Evolutionary conservation across 148 eudicot species (phyloP).

Genomic region (Oxyria digyna): DNA sequence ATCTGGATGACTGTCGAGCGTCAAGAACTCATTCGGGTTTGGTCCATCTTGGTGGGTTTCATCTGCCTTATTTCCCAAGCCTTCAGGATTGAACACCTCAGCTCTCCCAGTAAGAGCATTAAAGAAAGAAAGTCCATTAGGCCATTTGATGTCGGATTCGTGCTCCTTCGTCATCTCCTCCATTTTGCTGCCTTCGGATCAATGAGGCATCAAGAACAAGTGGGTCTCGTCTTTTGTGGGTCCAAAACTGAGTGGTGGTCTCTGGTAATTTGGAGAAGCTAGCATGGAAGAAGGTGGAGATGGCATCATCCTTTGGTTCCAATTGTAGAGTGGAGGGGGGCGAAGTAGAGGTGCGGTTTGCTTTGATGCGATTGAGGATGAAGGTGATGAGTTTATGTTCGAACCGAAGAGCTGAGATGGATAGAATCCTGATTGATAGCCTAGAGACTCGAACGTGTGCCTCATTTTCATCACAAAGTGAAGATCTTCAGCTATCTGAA

Average conservation of each 20-base stretch:
- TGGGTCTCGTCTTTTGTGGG: slow-evolving; percentile 63
- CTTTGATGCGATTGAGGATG: too few relatives aligned
- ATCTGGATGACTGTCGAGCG: slow-evolving; percentile 53
- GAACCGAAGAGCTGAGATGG: slow-evolving; percentile 84
- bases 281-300: too few relatives aligned
- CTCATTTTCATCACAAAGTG: too few relatives aligned
- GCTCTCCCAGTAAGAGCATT: too few relatives aligned
- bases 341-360: too few relatives aligned
- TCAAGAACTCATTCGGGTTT: slow-evolving; percentile 54
- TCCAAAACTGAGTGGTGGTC: slow-evolving; percentile 35
- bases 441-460: too few relatives aligned
- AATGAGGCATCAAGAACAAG: slow-evolving; percentile 71
- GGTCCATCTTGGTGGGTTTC: slow-evolving; percentile 13
- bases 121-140: too few relatives aligned
- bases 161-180: slow-evolving; percentile 72
- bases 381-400: slow-evolving; percentile 35
- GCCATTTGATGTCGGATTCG: too few relatives aligned
- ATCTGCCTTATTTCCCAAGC: slow-evolving; percentile 40
- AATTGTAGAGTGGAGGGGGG: too few relatives aligned
- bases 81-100: slow-evolving; percentile 54
- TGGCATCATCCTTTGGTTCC: too few relatives aligned
- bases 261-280: too few relatives aligned
- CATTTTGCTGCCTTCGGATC: slow-evolving; percentile 46
- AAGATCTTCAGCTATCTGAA: too few relatives aligned
- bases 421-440: slow-evolving; percentile 91